Percentiles rank a stretch among this genome's conserved stretches.
phyloP scores from a whole-genome alignment of 2,329 filamentous ascomycete species.

The Rutstroemia sp. region DNA sequence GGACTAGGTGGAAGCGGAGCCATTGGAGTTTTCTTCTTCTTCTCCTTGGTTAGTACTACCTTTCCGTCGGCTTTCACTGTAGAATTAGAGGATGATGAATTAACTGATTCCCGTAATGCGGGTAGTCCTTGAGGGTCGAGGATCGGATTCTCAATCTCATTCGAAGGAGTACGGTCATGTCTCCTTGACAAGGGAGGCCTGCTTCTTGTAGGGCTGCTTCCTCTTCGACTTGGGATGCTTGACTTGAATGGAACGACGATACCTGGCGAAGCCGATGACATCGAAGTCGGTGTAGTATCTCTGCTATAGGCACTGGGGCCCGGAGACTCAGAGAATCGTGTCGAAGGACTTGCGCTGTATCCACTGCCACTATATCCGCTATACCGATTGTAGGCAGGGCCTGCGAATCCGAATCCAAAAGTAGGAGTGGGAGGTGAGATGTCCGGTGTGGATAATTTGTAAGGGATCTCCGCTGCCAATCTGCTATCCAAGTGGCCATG shows the following conservation, averaged over 20 bases:
- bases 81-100: conserved; percentile 66
- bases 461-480: conserved; percentile 40
- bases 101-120: conserved; percentile 60
- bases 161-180: conserved; percentile 47
- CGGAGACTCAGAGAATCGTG: conserved; percentile 66
- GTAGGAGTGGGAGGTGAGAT: conserved; percentile 61
- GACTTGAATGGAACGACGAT: conserved; percentile 39
- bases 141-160: conserved; percentile 39
- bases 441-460: conserved; percentile 54
- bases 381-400: conserved; percentile 34
- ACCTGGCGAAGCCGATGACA: conserved; percentile 66
- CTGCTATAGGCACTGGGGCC: conserved; percentile 65
- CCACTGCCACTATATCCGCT: conserved; percentile 36
- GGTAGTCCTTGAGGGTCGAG: conserved; percentile 52
- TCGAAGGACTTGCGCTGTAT: conserved; percentile 66
- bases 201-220: conserved; percentile 47
- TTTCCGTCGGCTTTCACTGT: conserved; percentile 51
- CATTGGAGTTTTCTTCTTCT: conserved; percentile 38
- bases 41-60: conserved; percentile 30
- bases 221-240: conserved; percentile 39
- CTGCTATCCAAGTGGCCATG: conserved; percentile 27
- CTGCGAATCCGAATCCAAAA: conserved; percentile 31
- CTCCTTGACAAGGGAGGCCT: conserved; percentile 55
- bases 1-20: conserved; percentile 51
- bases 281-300: conserved; percentile 71